phyloP scores from a whole-genome alignment of 2,329 filamentous ascomycete genomes.

The Coniochaeta sp. region DNA sequence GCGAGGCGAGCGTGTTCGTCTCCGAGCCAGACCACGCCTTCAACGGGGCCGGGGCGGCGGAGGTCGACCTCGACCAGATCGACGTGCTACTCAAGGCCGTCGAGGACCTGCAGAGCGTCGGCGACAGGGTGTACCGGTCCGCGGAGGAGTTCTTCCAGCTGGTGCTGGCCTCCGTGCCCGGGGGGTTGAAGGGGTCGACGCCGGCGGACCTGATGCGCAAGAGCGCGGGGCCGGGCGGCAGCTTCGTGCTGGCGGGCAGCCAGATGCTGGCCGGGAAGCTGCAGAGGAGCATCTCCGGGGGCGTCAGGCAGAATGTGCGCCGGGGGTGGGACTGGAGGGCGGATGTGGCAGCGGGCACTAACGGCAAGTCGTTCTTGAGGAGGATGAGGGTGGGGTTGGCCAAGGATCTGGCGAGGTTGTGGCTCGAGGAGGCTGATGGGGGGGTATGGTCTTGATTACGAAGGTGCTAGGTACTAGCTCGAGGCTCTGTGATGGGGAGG shows the following conservation, averaged over 20 bases:
- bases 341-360: slow-evolving; percentile 47
- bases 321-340: slow-evolving; percentile 68
- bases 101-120: slow-evolving; percentile 72
- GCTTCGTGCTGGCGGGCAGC: slow-evolving; percentile 66
- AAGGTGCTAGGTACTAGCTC: too few relatives aligned
- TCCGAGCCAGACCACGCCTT: slow-evolving; percentile 25
- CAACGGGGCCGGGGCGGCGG: slow-evolving; percentile 24
- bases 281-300: slow-evolving; percentile 51
- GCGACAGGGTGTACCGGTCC: slow-evolving; percentile 60
- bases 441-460: slow-evolving; percentile 11
- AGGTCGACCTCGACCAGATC: slow-evolving; percentile 66
- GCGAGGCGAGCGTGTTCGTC: slow-evolving; percentile 74
- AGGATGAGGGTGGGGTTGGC: slow-evolving; percentile 68
- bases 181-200: slow-evolving; percentile 48
- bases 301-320: slow-evolving; percentile 63
- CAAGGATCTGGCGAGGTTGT: slow-evolving; percentile 63
- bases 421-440: slow-evolving; percentile 58
- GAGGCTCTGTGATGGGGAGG: too few relatives aligned
- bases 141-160: slow-evolving; percentile 74
- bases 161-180: slow-evolving; percentile 64
- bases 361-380: slow-evolving; percentile 63
- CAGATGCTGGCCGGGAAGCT: slow-evolving; percentile 60
- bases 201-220: slow-evolving; percentile 61
- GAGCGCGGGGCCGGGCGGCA: slow-evolving; percentile 33
- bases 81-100: slow-evolving; percentile 69